Percentiles rank a stretch among this genome's conserved stretches.
These are phyloP conservation scores for Westerdykella aurantiaca DNA, from an alignment of 2,329 filamentous ascomycete genomes.

Conservation along the genomic window DNA sequence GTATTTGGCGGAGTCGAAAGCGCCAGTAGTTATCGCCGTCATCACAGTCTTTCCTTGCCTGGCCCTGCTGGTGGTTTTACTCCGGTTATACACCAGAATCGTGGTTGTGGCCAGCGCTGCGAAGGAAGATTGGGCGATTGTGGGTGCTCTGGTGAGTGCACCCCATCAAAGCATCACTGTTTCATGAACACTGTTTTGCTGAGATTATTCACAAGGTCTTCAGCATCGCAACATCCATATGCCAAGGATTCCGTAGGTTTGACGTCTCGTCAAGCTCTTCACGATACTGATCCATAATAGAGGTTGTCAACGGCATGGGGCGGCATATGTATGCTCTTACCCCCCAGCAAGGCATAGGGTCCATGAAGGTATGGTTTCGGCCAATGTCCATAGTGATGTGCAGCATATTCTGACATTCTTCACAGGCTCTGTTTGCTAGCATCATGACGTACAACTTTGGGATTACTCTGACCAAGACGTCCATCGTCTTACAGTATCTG, in stretches of 20 bases:
- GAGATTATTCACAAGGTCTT: slow-evolving; percentile 6
- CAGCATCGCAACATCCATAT: slow-evolving; percentile 13
- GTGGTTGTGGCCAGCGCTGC: slow-evolving; percentile 10
- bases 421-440: slow-evolving; percentile 11
- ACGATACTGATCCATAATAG: slow-evolving; percentile 2
- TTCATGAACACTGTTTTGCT: neutral
- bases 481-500: slow-evolving; percentile 14
- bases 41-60: slow-evolving; percentile 11
- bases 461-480: slow-evolving; percentile 11
- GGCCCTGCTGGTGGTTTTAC: slow-evolving; percentile 6
- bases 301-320: slow-evolving; percentile 15
- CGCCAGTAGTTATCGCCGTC: slow-evolving; percentile 9
- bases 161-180: neutral
- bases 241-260: slow-evolving; percentile 13
- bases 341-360: slow-evolving; percentile 9
- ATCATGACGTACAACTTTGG: slow-evolving; percentile 16
- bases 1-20: slow-evolving; percentile 12
- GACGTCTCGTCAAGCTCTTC: neutral
- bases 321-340: slow-evolving; percentile 12
- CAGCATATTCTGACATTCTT: neutral
- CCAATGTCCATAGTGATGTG: neutral
- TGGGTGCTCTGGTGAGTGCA: slow-evolving; percentile 9
- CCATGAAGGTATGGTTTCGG: slow-evolving; percentile 8
- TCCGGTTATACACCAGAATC: slow-evolving; percentile 12
- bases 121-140: slow-evolving; percentile 11